Evolutionary conservation across 1,284 basidiomycete species (phyloP).

Genomic region (Mycosarcoma maydis): DNA sequence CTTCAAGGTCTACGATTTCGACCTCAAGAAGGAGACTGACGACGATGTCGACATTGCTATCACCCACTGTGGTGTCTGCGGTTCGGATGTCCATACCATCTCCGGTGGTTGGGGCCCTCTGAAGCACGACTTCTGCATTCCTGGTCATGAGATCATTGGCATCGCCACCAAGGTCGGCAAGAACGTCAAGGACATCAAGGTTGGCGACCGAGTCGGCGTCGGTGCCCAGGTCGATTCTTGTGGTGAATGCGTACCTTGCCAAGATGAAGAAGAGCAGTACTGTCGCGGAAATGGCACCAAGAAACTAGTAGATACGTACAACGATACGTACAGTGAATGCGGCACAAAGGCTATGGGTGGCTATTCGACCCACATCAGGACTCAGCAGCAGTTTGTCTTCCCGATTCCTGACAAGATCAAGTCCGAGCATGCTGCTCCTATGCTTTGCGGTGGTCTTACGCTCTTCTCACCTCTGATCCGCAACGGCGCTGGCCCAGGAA

Average conservation of each 20-base stretch:
- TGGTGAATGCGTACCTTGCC: constrained; percentile 71
- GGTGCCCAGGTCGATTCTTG: constrained; percentile 71
- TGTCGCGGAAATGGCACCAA: constrained; percentile 45
- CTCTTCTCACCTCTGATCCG: constrained; percentile 75
- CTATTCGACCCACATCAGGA: constrained; percentile 76
- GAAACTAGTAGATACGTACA: constrained; percentile 67
- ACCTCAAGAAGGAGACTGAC: constrained; percentile 62
- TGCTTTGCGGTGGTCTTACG: constrained; percentile 75
- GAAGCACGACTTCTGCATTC: constrained; percentile 65
- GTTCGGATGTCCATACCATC: constrained; percentile 59
- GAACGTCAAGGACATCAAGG: constrained; percentile 73
- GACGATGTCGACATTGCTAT: constrained; percentile 63
- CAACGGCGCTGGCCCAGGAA: constrained; percentile 74
- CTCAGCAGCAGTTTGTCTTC: constrained; percentile 77
- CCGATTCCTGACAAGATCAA: constrained; percentile 74
- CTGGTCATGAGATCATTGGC: constrained; percentile 76
- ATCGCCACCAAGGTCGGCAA: constrained; percentile 68
- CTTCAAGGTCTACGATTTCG: constrained; percentile 65
- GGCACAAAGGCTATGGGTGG: constrained; percentile 73
- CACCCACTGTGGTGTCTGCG: constrained; percentile 64
- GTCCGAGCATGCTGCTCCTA: constrained; percentile 71
- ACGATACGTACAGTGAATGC: constrained; percentile 71
- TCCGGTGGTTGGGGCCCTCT: constrained; percentile 64
- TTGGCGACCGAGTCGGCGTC: constrained; percentile 75
- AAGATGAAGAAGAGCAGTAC: constrained; percentile 64